phyloP scores from a whole-genome alignment of 495 filamentous ascomycete genomes.

The Aspergillus baeticus region DNA sequence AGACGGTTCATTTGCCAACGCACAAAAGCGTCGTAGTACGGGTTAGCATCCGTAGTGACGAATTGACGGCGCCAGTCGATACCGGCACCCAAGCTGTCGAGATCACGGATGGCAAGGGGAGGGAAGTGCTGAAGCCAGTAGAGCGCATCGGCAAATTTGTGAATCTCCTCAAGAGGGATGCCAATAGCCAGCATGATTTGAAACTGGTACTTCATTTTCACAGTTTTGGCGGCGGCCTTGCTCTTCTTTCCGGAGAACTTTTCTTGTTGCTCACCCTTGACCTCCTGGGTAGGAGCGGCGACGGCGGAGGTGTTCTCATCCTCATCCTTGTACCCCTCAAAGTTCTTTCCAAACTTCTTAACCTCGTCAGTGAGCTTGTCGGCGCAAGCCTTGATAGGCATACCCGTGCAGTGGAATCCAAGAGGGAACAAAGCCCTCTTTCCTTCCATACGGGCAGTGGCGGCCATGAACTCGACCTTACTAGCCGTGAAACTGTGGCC shows the following conservation, averaged over 20 bases:
- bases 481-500: conserved; percentile 87
- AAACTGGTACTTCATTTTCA: conserved; percentile 87
- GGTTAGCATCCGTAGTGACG: conserved; percentile 95
- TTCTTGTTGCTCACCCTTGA: conserved; percentile 76
- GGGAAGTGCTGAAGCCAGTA: conserved; percentile 92
- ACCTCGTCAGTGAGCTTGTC: conserved; percentile 92
- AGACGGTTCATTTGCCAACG: conserved; percentile 97
- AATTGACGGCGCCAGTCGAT: conserved; percentile 93
- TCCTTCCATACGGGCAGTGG: conserved; percentile 85
- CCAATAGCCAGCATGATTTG: conserved; percentile 86
- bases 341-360: conserved; percentile 82
- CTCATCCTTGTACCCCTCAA: conserved; percentile 70
- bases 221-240: conserved; percentile 87
- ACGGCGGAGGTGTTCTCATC: conserved; percentile 43
- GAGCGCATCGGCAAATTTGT: conserved; percentile 82
- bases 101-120: conserved; percentile 73
- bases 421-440: conserved; percentile 82
- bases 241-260: conserved; percentile 95
- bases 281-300: conserved; percentile 58
- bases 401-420: conserved; percentile 95
- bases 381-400: conserved; percentile 96
- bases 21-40: conserved; percentile 94
- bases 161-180: conserved; percentile 82
- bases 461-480: conserved; percentile 88
- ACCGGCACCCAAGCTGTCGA: conserved; percentile 78